Base-by-base conservation (phyloP, 768 basidiomycete species). In the Kwoniella heveanensis region DNA sequence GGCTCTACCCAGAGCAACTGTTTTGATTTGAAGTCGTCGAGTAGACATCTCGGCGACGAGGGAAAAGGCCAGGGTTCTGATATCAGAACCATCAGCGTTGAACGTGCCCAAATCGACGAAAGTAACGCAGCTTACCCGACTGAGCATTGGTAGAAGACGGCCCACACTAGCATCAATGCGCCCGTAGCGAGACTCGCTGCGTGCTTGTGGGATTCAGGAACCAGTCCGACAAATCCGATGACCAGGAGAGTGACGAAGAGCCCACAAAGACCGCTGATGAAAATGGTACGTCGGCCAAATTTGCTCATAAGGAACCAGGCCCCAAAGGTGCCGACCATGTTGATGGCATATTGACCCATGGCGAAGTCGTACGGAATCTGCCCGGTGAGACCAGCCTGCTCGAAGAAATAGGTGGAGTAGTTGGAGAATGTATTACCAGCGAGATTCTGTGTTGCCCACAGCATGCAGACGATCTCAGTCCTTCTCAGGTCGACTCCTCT, bases 381-480 rank as follows among this genome's bases (percentile, higher is more conserved):
- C 21, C 62, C 60, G 19, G 30, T 57, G 1, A 76, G 62, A 29
- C 76, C 76, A 19, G 70, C 76, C 58, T 74, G 73, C 56, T 77
- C 65, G 57, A 77, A 68, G 50, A 77, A 77, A 54, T 72, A 72
- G n/a, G 70, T 72, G 10, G 70, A 70, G 62, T 72, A 74, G 59
- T 72, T 71, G 49, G 65, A 68, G 56, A 74, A 77, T 13, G 72
- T 64, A 39, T 70, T 71, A 53, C 78, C 79, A 32, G 65, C 69
- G 0, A 62, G 29, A 47, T 67, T 73, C 55, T 81, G 80, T 39
- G 75, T 74, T 24, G 70, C 67, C 77, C 77, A 80, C 1, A 62
- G 65, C 22, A 50, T 53, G 32, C 52, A 60, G 21, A 74, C 92
- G 79, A 92, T 80, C 65, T 81, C 80, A 25, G 81, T 81, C 17